Evolutionary conservation across 495 filamentous ascomycete species (phyloP).

Genomic region (Neurospora tetrasperma): DNA sequence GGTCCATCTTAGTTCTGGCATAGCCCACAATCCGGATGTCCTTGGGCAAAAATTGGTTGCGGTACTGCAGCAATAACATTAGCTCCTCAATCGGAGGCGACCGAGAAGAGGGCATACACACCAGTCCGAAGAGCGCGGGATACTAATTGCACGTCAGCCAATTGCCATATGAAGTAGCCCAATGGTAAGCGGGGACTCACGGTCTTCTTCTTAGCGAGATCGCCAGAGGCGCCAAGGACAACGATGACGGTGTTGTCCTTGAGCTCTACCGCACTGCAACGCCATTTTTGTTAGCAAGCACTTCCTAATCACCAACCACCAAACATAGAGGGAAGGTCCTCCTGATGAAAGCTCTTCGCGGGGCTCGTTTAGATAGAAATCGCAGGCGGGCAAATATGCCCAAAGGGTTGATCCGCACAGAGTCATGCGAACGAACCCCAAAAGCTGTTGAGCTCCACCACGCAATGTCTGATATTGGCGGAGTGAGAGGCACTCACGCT

Average conservation of each 20-base stretch:
- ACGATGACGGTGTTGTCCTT: constrained; percentile 98
- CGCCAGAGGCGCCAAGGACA: constrained; percentile 92
- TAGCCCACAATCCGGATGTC: constrained; percentile 97
- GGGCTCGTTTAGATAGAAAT: background rate
- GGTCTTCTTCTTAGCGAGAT: constrained; percentile 99
- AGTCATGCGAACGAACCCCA: background rate
- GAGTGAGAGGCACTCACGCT: constrained; percentile 31
- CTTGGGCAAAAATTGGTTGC: constrained; percentile 97
- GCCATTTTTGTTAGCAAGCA: constrained; percentile 5
- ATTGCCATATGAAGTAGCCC: constrained; percentile 8
- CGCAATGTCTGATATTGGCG: constrained; percentile 26
- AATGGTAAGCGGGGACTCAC: constrained; percentile 41
- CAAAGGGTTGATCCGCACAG: background rate
- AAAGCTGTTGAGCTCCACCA: constrained; percentile 11
- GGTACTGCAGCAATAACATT: constrained; percentile 50
- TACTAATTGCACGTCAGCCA: constrained; percentile 51
- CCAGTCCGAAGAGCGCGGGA: constrained; percentile 95
- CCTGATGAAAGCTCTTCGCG: constrained; percentile 7
- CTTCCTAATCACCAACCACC: background rate
- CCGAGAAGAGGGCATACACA: constrained; percentile 41
- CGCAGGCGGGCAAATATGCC: background rate
- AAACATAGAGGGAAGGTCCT: constrained; percentile 2
- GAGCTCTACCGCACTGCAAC: constrained; percentile 59
- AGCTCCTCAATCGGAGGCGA: constrained; percentile 12
- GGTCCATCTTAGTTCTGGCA: constrained; percentile 99